These are phyloP conservation scores for Arctium lappa DNA, from an alignment of 129 eudicot genomes.

Conservation along the genomic window DNA sequence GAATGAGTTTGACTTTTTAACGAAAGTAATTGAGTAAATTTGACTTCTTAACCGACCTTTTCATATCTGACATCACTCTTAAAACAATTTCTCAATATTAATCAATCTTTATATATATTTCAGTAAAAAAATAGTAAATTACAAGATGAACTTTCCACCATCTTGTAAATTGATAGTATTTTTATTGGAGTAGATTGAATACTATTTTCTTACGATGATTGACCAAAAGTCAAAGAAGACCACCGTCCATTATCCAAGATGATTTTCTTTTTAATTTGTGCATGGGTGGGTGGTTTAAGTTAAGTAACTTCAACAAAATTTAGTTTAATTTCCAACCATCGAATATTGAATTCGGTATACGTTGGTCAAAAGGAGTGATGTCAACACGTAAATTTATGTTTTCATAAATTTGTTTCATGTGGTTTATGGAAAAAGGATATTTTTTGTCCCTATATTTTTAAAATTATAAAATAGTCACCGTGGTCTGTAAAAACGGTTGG, in stretches of 20 bases:
- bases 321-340: not conserved
- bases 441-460: too few species aligned
- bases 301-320: not conserved
- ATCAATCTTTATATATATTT: not conserved
- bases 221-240: not conserved
- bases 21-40: not conserved
- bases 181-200: too few species aligned
- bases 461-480: too few species aligned
- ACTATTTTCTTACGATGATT: too few species aligned
- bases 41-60: not conserved
- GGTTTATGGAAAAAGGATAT: too few species aligned
- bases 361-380: not conserved
- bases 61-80: too few species aligned
- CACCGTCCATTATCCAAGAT: not conserved
- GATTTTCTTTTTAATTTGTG: not conserved
- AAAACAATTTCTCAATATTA: not conserved
- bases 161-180: not conserved
- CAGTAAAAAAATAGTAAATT: too few species aligned
- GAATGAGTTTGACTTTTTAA: not conserved
- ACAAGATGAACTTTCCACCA: too few species aligned
- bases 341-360: not conserved
- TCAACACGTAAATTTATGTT: not conserved
- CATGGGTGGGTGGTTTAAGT: not conserved
- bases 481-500: too few species aligned
- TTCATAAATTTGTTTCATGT: too few species aligned